These are phyloP conservation scores for Scleroderma citrinum DNA, from an alignment of 768 basidiomycete genomes.

Conservation along the genomic window DNA sequence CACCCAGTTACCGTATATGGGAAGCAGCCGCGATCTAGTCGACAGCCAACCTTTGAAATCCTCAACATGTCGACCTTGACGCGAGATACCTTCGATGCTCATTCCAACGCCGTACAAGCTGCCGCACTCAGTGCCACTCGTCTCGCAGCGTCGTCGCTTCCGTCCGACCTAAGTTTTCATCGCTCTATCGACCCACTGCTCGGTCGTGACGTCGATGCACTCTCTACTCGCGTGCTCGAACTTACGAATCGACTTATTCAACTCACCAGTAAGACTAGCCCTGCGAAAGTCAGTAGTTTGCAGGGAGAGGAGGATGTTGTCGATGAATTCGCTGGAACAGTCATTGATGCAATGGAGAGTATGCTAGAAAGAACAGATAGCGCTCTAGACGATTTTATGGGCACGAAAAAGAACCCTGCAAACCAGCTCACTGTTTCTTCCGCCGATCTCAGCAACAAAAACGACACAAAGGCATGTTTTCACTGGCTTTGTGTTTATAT, in stretches of 20 bases:
- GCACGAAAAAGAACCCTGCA: slow-evolving; percentile 60
- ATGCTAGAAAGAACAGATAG: slow-evolving; percentile 84
- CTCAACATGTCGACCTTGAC: slow-evolving; percentile 10
- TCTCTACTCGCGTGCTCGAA: slow-evolving; percentile 59
- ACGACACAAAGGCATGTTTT: slow-evolving; percentile 30
- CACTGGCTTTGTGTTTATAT: background rate
- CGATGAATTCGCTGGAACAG: slow-evolving; percentile 70
- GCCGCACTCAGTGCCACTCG: slow-evolving; percentile 60
- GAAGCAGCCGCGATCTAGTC: too few species aligned
- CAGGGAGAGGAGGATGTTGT: slow-evolving; percentile 74
- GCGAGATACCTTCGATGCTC: slow-evolving; percentile 40
- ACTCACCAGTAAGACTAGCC: slow-evolving; percentile 41
- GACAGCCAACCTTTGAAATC: background rate
- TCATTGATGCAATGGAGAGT: slow-evolving; percentile 83
- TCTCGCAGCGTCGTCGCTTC: slow-evolving; percentile 50
- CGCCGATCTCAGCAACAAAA: slow-evolving; percentile 6
- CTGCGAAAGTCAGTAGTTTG: slow-evolving; percentile 32
- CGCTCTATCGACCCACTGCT: slow-evolving; percentile 75
- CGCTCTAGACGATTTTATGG: slow-evolving; percentile 72
- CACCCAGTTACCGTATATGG: too few species aligned
- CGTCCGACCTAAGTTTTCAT: slow-evolving; percentile 81
- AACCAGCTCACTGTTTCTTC: slow-evolving; percentile 48
- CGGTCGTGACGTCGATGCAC: slow-evolving; percentile 62
- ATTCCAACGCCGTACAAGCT: slow-evolving; percentile 53
- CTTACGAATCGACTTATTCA: slow-evolving; percentile 61